These are phyloP conservation scores for Sphaerosporella brunnea DNA, from an alignment of 495 filamentous ascomycete species.

Conservation along the genomic window DNA sequence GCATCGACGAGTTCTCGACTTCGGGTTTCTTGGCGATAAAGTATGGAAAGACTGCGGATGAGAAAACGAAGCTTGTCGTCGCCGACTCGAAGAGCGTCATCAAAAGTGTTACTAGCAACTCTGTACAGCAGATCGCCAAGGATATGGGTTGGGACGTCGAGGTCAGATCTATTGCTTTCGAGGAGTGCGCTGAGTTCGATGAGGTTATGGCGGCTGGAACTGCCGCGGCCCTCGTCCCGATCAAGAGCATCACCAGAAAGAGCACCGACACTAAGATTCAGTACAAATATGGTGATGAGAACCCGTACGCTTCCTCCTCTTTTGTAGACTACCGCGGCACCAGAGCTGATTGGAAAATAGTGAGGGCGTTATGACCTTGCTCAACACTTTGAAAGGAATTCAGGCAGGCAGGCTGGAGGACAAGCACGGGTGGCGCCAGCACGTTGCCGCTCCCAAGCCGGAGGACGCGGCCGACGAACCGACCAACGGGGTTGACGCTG, in stretches of 20 bases:
- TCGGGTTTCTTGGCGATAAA: slow-evolving; percentile 65
- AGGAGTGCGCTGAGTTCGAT: slow-evolving; percentile 56
- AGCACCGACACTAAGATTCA: slow-evolving; percentile 27
- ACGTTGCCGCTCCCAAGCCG: slow-evolving; percentile 27
- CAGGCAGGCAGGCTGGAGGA: slow-evolving; percentile 65
- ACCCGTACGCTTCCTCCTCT: slow-evolving; percentile 1
- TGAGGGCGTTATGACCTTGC: slow-evolving; percentile 46
- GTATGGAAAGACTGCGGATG: slow-evolving; percentile 33
- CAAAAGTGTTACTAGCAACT: slow-evolving; percentile 60
- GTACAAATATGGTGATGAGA: slow-evolving; percentile 19
- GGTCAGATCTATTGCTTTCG: slow-evolving; percentile 30
- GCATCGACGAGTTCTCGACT: slow-evolving; percentile 82
- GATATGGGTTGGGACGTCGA: slow-evolving; percentile 50
- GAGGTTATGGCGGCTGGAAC: slow-evolving; percentile 90
- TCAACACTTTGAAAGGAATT: slow-evolving; percentile 65
- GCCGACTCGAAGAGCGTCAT: slow-evolving; percentile 71
- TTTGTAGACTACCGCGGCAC: slow-evolving; percentile 9
- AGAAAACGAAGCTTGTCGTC: slow-evolving; percentile 50
- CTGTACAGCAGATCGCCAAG: slow-evolving; percentile 47
- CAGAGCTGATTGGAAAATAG: slow-evolving; percentile 35
- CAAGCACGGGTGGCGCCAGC: slow-evolving; percentile 51
- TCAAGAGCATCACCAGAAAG: slow-evolving; percentile 65
- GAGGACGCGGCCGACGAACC: not conserved
- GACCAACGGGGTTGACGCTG: not conserved
- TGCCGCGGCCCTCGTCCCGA: slow-evolving; percentile 77